Conservation (phyloP, 169 alveolate genomes). For the Sarcocystis neurona region DNA sequence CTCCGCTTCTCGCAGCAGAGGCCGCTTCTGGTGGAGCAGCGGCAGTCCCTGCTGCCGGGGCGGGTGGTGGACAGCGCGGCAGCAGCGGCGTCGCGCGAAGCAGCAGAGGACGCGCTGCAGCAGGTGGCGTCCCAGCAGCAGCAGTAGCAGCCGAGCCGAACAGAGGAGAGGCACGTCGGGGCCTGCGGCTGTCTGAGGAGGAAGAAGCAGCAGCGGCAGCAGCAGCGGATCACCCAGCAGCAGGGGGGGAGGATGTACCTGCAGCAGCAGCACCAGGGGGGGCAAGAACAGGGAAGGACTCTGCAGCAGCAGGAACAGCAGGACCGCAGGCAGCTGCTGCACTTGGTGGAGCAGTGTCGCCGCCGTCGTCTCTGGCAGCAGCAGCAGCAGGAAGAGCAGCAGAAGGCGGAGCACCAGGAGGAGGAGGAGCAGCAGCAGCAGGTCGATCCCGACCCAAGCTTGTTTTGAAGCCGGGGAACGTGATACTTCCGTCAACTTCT, state of each 20-base stretch:
- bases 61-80: neutral
- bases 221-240: too few relatives aligned
- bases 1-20: too few relatives aligned
- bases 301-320: too few relatives aligned
- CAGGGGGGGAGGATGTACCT: too few relatives aligned
- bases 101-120: neutral
- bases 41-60: neutral
- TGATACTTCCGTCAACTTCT: too few relatives aligned
- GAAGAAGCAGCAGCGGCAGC: too few relatives aligned
- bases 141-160: neutral
- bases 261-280: too few relatives aligned
- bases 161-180: too few relatives aligned
- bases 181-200: too few relatives aligned
- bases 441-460: constrained; percentile 17
- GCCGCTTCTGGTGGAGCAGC: neutral
- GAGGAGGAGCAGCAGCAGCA: neutral
- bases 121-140: neutral
- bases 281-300: too few relatives aligned
- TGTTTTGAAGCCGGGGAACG: neutral
- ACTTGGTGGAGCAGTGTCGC: too few relatives aligned
- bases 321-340: too few relatives aligned
- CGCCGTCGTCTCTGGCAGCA: neutral
- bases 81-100: neutral
- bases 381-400: neutral
- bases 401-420: neutral